Evolutionary conservation across 2,329 filamentous ascomycete genomes (phyloP), one percentile per base, ranked within the genome.

Genomic region (Cryphonectria carpinicola): DNA sequence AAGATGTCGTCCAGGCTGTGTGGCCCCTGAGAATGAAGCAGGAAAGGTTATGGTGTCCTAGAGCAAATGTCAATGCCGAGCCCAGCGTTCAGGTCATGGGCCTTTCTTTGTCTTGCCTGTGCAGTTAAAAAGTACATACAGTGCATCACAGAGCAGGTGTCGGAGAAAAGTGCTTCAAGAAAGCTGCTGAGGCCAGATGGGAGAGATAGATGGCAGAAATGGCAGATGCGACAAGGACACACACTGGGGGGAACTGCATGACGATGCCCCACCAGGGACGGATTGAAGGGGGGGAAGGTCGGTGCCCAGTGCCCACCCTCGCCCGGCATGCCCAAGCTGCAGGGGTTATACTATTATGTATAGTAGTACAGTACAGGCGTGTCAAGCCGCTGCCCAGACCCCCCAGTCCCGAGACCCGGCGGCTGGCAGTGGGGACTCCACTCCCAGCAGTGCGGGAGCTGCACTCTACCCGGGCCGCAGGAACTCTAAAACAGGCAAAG

Each of bases 141-240:
- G 63, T 37, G 13, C 14, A 35, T 25, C n/a, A 35, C 35, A 25
- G 25, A 32, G 61, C 14, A 66, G 52, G 37, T 39, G 65, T 46
- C 35, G 49, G 32, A n/a, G 28, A n/a, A n/a, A n/a, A 43, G 28
- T 19, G 49, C 32, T 58, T 58, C 25, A 14, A 58, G 58, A 37
- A 39, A 25, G 61, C 22, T 63, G 60, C 39, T 64, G 61, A 17
- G 37, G 37, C 61, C 39, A 43, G 41, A 11, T 19, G 25, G 61
- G 22, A 41, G 60, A 35, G 17, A 14, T n/a, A 49, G 54, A 58
- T 39, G 61, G 61, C 32, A 39, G 35, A 32, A 32, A 37, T 39
- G 60, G 64, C 52, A 67, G 54, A 67, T 67, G 65, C 65, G 65
- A 67, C 65, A 43, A 43, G n/a, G 63, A 46, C 61, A 28, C 61